A percentile compares a stretch with the other conserved stretches of the same genome.
Evolutionary conservation across 1,284 basidiomycete genomes (phyloP).

Genomic region (Thecaphora frezii): DNA sequence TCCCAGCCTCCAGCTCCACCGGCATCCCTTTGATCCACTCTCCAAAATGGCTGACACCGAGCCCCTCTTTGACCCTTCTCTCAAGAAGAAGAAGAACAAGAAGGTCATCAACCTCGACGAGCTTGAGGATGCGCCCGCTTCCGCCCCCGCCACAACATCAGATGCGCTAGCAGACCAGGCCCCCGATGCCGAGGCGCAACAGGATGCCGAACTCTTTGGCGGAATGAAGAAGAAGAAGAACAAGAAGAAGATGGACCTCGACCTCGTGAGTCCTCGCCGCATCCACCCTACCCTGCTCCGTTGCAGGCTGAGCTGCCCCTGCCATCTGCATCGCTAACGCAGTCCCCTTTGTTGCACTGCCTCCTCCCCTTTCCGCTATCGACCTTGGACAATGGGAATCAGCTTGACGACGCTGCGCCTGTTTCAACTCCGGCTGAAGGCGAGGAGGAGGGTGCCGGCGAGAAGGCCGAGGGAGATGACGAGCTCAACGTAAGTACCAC

Average conservation of each 20-base stretch:
- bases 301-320: not conserved
- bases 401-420: constrained; percentile 43
- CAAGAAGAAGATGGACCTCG: constrained; percentile 84
- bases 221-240: constrained; percentile 87
- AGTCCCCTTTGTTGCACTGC: no score
- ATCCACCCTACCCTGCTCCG: not conserved
- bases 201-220: constrained; percentile 79
- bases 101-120: constrained; percentile 68
- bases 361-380: no score
- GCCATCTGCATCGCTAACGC: no score
- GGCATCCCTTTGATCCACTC: not conserved
- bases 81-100: constrained; percentile 79
- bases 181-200: constrained; percentile 61
- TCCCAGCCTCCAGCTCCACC: constrained; percentile 1
- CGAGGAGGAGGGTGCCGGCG: constrained; percentile 24
- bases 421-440: constrained; percentile 24
- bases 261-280: constrained; percentile 24
- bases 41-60: constrained; percentile 3
- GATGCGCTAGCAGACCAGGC: constrained; percentile 19
- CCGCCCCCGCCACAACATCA: constrained; percentile 11
- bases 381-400: no score
- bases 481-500: constrained; percentile 56
- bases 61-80: constrained; percentile 76
- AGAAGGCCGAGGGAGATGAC: constrained; percentile 40
- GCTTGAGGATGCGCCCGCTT: constrained; percentile 8